Evolutionary conservation across 495 filamentous ascomycete species (phyloP), one percentile per base, ranked within the genome.

Genomic region (Trichoderma erinaceum): DNA sequence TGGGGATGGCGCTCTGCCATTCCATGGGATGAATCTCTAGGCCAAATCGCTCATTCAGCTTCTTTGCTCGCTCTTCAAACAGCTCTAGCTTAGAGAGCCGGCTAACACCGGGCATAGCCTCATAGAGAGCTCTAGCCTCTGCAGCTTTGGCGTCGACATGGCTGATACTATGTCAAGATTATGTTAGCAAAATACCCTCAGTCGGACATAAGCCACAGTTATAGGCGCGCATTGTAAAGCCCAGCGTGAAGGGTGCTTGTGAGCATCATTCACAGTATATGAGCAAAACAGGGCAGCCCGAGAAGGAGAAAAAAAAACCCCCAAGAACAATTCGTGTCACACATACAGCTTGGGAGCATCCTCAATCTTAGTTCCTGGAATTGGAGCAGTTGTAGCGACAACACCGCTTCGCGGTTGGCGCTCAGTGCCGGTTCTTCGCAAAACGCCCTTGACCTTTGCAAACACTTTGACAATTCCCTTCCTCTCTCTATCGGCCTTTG

Each of bases 41-140:
- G 50, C 88, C 89, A 70, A 92, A 92, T 71, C 89, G 88, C 70
- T 89, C 87, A 72, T 91, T 91, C 29, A 94, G 79, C 66, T 83
- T 85, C 72, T 86, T 86, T 10, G 89, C 86, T 68, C 87, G 88
- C 71, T 91, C 89, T 71, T 89, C 86, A 65, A 89, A 87, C 63
- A 87, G 70, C 64, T 84, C 79, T 46, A 76, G 70, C 56, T 79
- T 75, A 35, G 80, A 80, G 32, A 83, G 73, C 73, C 75, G 81
- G 41, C 75, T 80, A 2, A 74, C 73, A 5, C 70, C 69, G 63
- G 63, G 25, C 58, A 50, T 25, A 2, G 10, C 58, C 35, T 78
- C 72, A 71, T 74, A 75, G 3, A 16, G 11, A 48, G 65, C 58
- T 72, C 70, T 35, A 63, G 72, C 61, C 18, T 52, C 56, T 66